Base-by-base conservation (phyloP, 129 eudicot species). In the sunflower (Helianthus annuus) region DNA sequence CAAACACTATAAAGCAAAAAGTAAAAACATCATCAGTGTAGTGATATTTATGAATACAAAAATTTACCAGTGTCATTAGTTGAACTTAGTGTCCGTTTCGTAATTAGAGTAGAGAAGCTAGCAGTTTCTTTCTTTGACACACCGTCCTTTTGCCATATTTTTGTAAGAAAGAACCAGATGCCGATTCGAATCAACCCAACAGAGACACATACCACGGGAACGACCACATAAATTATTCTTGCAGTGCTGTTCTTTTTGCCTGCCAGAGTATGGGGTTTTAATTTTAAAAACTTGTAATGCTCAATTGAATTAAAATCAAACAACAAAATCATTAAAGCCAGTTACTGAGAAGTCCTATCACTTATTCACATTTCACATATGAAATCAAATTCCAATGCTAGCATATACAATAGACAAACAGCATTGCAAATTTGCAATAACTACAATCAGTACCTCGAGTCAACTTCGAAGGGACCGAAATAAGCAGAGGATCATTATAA, bases 21-120 rank as follows among this genome's bases (percentile, higher is more conserved):
- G 13, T 34, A 54, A 62, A 64, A n/a, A 52, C 2, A 24, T 74
- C 29, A 38, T 52, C 22, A 24, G 16, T 42, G 49, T 73, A 34
- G 59, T 14, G 36, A 48, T 24, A 36, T 54, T 3, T 74, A 14
- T 58, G 19, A 0, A 51, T 44, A 34, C 56, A 5, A 57, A 55
- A 6, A 67, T 19, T 15, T 76, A 76, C 80, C 75, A 10, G 68
- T 34, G 42, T 76, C 80, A 44, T 66, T 32, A n/a, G 10, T 36
- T 48, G 80, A 68, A 68, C 67, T 46, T 42, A 46, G 67, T 15
- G 46, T 66, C 56, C 24, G 79, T 66, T 57, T 44, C 13, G 53
- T 67, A 75, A 75, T 66, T 44, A 76, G 55, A 48, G 70, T 56
- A 38, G 80, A 76, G 53, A 76, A 76, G 69, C 80, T 59, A 17